Conservation (phyloP, 2,329 filamentous ascomycete genomes). For the Zasmidium angulare region DNA sequence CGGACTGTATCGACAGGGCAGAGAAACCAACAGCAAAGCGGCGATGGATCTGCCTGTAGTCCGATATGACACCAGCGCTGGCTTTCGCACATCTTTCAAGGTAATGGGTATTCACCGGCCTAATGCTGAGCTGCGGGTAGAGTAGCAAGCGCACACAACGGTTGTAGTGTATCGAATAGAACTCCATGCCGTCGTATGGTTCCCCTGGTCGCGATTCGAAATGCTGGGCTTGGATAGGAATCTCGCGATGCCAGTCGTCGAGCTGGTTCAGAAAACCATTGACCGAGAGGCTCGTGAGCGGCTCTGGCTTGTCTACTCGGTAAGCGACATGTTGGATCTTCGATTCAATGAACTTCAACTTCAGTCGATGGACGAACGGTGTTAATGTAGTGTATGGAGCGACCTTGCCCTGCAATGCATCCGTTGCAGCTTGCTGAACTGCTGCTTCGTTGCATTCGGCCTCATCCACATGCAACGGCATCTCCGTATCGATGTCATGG, state of each 20-base stretch:
- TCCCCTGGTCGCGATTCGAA: not conserved
- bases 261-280: not conserved
- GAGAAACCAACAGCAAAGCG: not conserved
- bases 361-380: not conserved
- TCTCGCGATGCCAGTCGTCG: not conserved
- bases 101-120: not conserved
- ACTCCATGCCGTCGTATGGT: not conserved
- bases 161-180: not conserved
- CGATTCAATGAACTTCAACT: not conserved
- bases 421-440: not conserved
- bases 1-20: not conserved
- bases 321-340: not conserved
- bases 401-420: not conserved
- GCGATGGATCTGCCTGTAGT: not conserved
- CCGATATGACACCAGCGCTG: not conserved
- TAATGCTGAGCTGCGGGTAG: not conserved
- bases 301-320: not conserved
- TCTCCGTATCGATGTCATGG: not conserved
- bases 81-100: not conserved
- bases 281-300: not conserved
- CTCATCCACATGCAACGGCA: not conserved
- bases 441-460: not conserved
- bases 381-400: not conserved
- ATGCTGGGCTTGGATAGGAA: not conserved
- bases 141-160: not conserved